phyloP scores from a whole-genome alignment of 257 asterid species.

The Lycium barbarum region DNA sequence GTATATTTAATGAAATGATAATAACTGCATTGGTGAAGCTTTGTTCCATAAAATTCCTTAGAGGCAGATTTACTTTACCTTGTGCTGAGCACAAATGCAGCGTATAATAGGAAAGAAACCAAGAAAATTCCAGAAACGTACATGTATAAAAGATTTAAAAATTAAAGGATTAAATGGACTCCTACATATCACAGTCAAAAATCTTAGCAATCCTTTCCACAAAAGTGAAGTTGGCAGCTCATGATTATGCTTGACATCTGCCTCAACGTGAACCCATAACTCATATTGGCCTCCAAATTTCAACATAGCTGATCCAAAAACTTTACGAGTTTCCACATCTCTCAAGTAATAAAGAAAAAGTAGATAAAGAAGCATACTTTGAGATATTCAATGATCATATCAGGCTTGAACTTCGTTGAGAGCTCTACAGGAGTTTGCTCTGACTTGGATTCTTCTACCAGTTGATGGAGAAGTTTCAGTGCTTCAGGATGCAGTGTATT shows the following conservation, averaged over 20 bases:
- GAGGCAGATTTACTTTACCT: background rate
- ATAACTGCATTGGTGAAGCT: background rate
- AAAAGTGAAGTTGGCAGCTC: background rate
- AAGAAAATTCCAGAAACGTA: background rate
- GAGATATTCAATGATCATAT: conserved; percentile 90
- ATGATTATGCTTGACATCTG: conserved; percentile 12
- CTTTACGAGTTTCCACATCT: background rate
- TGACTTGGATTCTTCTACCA: conserved; percentile 87
- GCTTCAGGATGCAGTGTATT: conserved; percentile 91
- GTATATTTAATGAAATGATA: background rate
- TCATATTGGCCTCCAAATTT: background rate
- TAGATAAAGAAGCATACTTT: conserved; percentile 61
- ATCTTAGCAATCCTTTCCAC: background rate
- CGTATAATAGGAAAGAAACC: background rate
- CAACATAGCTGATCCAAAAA: conserved; percentile 6
- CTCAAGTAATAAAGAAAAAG: conserved; percentile 24
- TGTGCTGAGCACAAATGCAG: background rate
- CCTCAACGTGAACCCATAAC: conserved; percentile 2
- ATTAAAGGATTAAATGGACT: background rate
- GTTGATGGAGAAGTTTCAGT: conserved; percentile 81
- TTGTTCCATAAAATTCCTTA: conserved; percentile 3
- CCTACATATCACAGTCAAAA: background rate
- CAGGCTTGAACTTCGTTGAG: conserved; percentile 86
- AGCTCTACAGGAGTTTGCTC: conserved; percentile 79
- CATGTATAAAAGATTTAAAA: background rate